Conservation (phyloP, 768 basidiomycete genomes). For the Cystofilobasidium macerans region DNA sequence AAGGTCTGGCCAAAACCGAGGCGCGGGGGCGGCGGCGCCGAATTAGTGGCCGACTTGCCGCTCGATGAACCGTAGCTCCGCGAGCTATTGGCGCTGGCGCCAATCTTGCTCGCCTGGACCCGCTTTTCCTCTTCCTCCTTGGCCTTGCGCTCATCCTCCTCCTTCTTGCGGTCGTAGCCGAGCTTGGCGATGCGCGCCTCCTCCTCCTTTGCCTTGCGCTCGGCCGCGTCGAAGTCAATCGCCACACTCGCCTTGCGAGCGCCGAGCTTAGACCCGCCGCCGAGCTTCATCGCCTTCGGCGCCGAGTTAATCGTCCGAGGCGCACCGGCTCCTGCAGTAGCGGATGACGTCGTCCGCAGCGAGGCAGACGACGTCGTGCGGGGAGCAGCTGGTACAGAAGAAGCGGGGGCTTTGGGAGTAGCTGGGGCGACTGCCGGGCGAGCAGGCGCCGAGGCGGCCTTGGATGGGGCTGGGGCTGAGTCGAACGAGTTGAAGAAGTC, state of each 20-base stretch:
- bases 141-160: constrained; percentile 60
- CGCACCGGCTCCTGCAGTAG: background rate
- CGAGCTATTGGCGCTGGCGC: constrained; percentile 7
- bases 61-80: background rate
- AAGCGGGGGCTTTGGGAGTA: constrained; percentile 27
- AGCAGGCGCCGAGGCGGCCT: constrained; percentile 44
- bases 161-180: constrained; percentile 75
- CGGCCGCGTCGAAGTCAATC: constrained; percentile 89
- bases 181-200: constrained; percentile 83
- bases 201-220: constrained; percentile 78
- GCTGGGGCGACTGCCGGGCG: constrained; percentile 41
- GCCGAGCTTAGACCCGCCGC: constrained; percentile 51
- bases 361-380: constrained; percentile 60
- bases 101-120: constrained; percentile 33
- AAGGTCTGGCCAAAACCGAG: constrained; percentile 71
- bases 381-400: constrained; percentile 40
- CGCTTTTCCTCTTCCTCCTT: constrained; percentile 43
- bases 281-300: constrained; percentile 49
- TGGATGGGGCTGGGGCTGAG: constrained; percentile 47
- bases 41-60: background rate
- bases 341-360: constrained; percentile 37
- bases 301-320: constrained; percentile 4
- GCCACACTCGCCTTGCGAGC: constrained; percentile 69
- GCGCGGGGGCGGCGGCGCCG: constrained; percentile 44
- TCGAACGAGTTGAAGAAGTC: constrained; percentile 98